phyloP scores from a whole-genome alignment of 306 rosid genomes.

The Vachellia collinsii region DNA sequence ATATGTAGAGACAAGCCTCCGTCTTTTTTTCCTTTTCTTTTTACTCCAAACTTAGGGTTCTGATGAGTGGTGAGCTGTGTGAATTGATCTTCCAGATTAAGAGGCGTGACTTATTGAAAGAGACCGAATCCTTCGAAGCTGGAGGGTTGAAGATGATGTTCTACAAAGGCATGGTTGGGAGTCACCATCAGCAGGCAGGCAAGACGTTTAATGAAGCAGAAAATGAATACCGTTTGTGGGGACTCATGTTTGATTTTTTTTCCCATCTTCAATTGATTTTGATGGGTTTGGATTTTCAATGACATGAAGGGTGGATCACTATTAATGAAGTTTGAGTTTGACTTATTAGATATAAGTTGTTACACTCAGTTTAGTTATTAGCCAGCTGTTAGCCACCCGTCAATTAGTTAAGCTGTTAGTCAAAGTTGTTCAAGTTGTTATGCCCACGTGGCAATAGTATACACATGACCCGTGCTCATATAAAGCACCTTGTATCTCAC shows the following conservation, averaged over 20 bases:
- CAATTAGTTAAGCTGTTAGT: no score
- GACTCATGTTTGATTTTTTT: neutral
- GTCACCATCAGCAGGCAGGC: conserved; percentile 7
- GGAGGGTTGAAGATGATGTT: conserved; percentile 5
- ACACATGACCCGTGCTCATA: no score
- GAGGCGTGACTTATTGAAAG: conserved; percentile 17
- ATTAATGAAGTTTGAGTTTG: neutral
- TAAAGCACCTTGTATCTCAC: no score
- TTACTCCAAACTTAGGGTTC: conserved; percentile 1
- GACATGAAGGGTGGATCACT: neutral
- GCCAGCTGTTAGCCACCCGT: no score
- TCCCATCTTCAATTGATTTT: neutral
- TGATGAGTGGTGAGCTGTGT: neutral
- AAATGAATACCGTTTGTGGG: neutral
- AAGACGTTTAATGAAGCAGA: neutral
- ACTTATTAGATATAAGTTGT: no score
- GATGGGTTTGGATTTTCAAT: neutral
- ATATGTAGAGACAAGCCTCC: neutral
- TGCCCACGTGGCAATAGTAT: no score
- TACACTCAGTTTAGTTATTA: no score
- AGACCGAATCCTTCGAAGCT: neutral
- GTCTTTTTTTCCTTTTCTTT: neutral
- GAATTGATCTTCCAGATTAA: conserved; percentile 5
- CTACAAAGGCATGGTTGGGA: neutral
- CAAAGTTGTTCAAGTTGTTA: no score